Base-by-base conservation (phyloP, 768 basidiomycete genomes). In the Gyrodon lividus region DNA sequence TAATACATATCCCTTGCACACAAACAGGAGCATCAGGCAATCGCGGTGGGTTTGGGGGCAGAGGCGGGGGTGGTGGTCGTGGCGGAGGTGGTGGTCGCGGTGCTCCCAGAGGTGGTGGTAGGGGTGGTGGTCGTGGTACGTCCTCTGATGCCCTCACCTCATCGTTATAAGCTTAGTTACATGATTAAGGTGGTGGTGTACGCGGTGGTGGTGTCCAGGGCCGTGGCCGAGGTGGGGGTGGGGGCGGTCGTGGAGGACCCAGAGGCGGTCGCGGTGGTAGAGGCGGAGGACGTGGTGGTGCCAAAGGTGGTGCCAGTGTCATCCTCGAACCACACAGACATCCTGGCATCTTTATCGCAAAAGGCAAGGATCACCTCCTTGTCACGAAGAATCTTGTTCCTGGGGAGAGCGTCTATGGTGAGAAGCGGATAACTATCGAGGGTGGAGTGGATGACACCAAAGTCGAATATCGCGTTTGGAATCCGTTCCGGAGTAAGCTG, bases 311-410 rank as follows among this genome's bases (percentile, higher is more conserved):
- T 2, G 75, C 92, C 33, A 92, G 89, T 60, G 92, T 93, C 46
- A 83, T 96, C 58, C 77, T 99, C 56, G 95, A 98, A 70, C 94
- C 96, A 0, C 97, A 99, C 77, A 80, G 88, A 65, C 97, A 99
- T 70, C 73, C 84, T 30, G 97, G 97, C 44, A 82, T 99, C 46
- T 99, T 98, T 76, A 89, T 99, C 64, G 97, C 97, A 52, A 90
- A 90, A 70, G 95, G 94, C 70, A 98, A 99, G 74, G 97, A 98
- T 64, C 87, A 91, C 63, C 81, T 98, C 72, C 77, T 99, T 59
- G 97, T 99, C 71, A 98, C 97, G 34, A 93, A 94, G 75, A 98
- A 98, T 72, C 82, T 99, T 68, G 93, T 91, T 35, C 97, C 97
- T 1, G 97, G 97, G 41, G 97, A 98, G 67, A 89, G 89, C 6